Base-by-base conservation (phyloP, 805 yeast genomes). In the Kurtzmaniella fragi region DNA sequence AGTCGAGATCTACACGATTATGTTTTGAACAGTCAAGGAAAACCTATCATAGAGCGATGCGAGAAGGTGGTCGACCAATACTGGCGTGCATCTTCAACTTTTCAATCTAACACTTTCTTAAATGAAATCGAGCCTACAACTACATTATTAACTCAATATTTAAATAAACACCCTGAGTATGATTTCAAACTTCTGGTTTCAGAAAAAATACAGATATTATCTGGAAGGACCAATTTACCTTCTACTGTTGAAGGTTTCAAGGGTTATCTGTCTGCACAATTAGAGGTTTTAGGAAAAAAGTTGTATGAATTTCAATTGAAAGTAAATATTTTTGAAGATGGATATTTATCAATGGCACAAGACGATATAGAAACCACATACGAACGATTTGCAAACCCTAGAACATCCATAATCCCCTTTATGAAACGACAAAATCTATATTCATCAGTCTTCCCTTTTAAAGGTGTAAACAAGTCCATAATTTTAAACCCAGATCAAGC, bases 391-490 rank as follows among this genome's bases (percentile, higher is more conserved):
- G 39, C 42, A 17, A 47, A 53, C 37, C 49, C 53, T 6, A 40
- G 40, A 5, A 17, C 31, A 3, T 33, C 62, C 13, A 48, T 62
- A 10, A 48, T 53, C 6, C 49, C 42, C 17, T 62, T 62, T 42
- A 67, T 68, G 73, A 57, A 52, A 32, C 45, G 44, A 14, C 54
- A 58, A 42, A 39, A 45, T 12, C 39, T 68, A 25, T 51, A 59
- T 34, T 49, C 53, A 9, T 35, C 48, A 13, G 53, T 63, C 29
- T 43, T 63, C n/a, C 68, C 68, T 4, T 62, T 47, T 32, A 45
- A 47, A 28, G 70, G 67, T 4, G 55, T 55, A 13, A 55, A 47
- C 44, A 10, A 12, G 14, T n/a, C 17, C 43, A 13, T 35, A 35
- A 29, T 40, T 41, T 26, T 39, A 42, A 28, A 36, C 17, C 30